Percentiles rank a stretch among this genome's conserved stretches.
Evolutionary conservation across 176 grass and related monocot species (phyloP).

Genomic region (Juncus effusus): DNA sequence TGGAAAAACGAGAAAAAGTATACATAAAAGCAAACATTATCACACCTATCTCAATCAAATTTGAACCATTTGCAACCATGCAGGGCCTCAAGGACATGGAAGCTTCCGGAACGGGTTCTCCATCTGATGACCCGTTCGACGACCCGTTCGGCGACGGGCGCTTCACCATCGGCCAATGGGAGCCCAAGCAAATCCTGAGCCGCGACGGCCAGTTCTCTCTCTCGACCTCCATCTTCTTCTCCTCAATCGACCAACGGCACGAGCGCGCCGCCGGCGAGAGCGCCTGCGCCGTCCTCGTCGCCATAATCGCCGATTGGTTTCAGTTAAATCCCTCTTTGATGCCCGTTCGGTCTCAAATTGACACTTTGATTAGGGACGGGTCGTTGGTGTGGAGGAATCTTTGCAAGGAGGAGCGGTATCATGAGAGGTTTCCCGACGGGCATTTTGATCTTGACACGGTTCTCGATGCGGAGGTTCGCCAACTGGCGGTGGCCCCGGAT

Average conservation of each 20-base stretch:
- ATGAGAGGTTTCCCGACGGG: slow-evolving; percentile 69
- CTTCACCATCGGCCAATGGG: slow-evolving; percentile 91
- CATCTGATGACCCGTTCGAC: slow-evolving; percentile 54
- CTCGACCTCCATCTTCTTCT: slow-evolving; percentile 71
- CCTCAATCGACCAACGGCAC: slow-evolving; percentile 92
- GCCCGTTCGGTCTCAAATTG: slow-evolving; percentile 83
- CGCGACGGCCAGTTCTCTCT: slow-evolving; percentile 84
- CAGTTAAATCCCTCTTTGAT: slow-evolving; percentile 64
- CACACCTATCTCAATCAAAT: too few relatives aligned
- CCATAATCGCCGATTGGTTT: slow-evolving; percentile 88
- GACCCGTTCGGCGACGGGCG: slow-evolving; percentile 70
- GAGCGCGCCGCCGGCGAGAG: slow-evolving; percentile 88
- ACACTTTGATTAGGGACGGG: slow-evolving; percentile 84
- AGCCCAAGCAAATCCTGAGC: slow-evolving; percentile 56
- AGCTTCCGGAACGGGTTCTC: slow-evolving; percentile 40
- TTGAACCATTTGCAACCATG: slow-evolving; percentile 9
- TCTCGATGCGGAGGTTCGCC: slow-evolving; percentile 64
- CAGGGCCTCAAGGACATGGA: slow-evolving; percentile 55
- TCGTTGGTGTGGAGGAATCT: slow-evolving; percentile 93
- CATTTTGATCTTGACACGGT: slow-evolving; percentile 99
- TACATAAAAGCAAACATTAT: too few relatives aligned
- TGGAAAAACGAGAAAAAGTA: too few relatives aligned
- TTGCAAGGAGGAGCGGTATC: slow-evolving; percentile 65
- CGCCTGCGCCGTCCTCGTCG: slow-evolving; percentile 85
- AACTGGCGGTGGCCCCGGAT: slow-evolving; percentile 51